Evolutionary conservation across 2,329 filamentous ascomycete species (phyloP).

Genomic region (Botrytis tulipae): DNA sequence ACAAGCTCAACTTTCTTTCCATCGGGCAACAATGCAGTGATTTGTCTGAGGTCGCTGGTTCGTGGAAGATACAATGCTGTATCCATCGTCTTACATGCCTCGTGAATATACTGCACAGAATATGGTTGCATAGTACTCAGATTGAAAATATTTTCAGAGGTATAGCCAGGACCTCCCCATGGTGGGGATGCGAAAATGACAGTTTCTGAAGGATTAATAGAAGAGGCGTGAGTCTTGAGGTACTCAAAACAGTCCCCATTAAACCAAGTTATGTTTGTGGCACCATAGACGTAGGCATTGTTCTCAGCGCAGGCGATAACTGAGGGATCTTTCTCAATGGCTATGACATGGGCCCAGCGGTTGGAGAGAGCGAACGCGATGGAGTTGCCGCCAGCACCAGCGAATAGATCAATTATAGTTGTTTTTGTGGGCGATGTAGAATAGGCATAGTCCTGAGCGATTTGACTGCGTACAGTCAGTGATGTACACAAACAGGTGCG

Average conservation of each 20-base stretch:
- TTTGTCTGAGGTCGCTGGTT: slow-evolving; percentile 77
- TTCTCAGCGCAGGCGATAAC: slow-evolving; percentile 88
- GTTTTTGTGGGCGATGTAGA: slow-evolving; percentile 35
- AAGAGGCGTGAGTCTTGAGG: slow-evolving; percentile 25
- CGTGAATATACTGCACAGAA: slow-evolving; percentile 60
- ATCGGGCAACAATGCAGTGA: slow-evolving; percentile 56
- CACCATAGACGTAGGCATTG: slow-evolving; percentile 84
- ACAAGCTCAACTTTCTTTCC: slow-evolving; percentile 66
- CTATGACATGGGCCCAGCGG: slow-evolving; percentile 80
- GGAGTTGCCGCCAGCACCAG: slow-evolving; percentile 86
- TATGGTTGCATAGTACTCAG: slow-evolving; percentile 88
- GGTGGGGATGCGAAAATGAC: slow-evolving; percentile 71
- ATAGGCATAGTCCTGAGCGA: slow-evolving; percentile 68
- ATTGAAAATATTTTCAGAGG: slow-evolving; percentile 71
- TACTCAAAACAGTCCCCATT: slow-evolving; percentile 75
- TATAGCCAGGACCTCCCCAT: slow-evolving; percentile 70
- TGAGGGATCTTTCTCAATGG: slow-evolving; percentile 78
- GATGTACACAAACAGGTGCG: not conserved
- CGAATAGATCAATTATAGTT: slow-evolving; percentile 79
- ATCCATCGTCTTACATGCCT: slow-evolving; percentile 57
- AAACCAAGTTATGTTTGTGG: slow-evolving; percentile 79
- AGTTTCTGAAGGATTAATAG: slow-evolving; percentile 33
- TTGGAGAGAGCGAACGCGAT: slow-evolving; percentile 87
- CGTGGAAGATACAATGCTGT: slow-evolving; percentile 81
- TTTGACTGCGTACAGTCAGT: slow-evolving; percentile 52